Percentiles rank a stretch among this genome's conserved stretches.
These are phyloP conservation scores for Inga leiocalycina DNA, from an alignment of 306 rosid genomes.

Conservation along the genomic window DNA sequence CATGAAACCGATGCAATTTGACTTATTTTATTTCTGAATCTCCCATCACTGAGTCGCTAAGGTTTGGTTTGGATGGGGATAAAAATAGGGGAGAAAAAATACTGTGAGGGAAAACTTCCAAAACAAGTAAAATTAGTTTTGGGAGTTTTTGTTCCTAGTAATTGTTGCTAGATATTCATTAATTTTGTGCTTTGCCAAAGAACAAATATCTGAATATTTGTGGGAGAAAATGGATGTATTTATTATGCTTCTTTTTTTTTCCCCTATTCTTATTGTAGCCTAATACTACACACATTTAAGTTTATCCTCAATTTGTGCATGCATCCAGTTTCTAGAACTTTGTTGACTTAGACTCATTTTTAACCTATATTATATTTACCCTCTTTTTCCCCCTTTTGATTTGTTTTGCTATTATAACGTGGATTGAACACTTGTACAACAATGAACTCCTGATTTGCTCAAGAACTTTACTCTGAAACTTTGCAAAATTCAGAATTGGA, in stretches of 20 bases:
- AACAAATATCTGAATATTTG: not conserved
- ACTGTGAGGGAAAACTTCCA: not conserved
- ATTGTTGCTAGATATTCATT: not conserved
- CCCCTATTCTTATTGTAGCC: not conserved
- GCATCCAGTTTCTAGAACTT: not conserved
- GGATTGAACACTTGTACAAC: not conserved
- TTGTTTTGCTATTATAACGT: not conserved
- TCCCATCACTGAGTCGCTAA: not conserved
- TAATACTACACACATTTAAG: not conserved
- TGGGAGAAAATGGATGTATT: not conserved
- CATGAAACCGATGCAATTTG: not conserved
- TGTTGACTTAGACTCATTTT: no score
- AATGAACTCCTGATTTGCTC: slow-evolving; percentile 40
- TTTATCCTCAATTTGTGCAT: not conserved
- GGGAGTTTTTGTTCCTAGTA: not conserved
- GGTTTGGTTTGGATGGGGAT: not conserved
- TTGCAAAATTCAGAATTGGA: slow-evolving; percentile 47
- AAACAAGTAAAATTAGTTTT: no score
- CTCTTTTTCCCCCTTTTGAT: not conserved
- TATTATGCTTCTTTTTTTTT: not conserved
- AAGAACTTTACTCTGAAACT: slow-evolving; percentile 71
- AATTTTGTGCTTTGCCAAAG: not conserved
- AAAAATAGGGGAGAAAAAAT: not conserved
- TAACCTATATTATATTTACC: not conserved
- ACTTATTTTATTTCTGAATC: not conserved